Percentiles rank a stretch among this genome's conserved stretches.
phyloP scores from a whole-genome alignment of 331 rosid genomes.

The Pyrus hybrid region DNA sequence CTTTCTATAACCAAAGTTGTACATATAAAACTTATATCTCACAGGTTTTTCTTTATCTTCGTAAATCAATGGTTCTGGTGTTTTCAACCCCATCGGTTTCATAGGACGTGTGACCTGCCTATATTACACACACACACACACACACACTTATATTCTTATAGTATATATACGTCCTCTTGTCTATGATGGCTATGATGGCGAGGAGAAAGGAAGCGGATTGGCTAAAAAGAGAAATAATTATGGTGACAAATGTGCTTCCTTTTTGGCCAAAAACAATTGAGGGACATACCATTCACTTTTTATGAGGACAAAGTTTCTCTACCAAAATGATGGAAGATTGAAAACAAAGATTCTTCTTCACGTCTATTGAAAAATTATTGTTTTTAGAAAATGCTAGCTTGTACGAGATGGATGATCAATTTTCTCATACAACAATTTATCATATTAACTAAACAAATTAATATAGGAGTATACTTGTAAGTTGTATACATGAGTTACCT shows the following conservation, averaged over 20 bases:
- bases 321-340: slow-evolving; percentile 18
- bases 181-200: neutral
- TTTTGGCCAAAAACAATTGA: slow-evolving; percentile 3
- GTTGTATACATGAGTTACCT: neutral
- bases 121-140: too few species aligned
- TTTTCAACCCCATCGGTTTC: neutral
- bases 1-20: neutral
- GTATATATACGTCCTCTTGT: neutral
- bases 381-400: neutral
- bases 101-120: too few species aligned
- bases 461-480: neutral
- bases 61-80: neutral
- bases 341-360: neutral
- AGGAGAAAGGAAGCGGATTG: neutral
- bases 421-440: neutral
- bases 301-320: slow-evolving; percentile 12
- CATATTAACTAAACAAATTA: neutral
- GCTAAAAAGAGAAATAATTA: neutral
- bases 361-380: slow-evolving; percentile 9
- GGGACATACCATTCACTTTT: slow-evolving; percentile 6
- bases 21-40: neutral
- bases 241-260: neutral
- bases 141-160: too few species aligned
- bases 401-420: neutral
- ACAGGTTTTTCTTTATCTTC: neutral